phyloP scores from a whole-genome alignment of 2,329 filamentous ascomycete species.

The Phyllosticta ampelicida region DNA sequence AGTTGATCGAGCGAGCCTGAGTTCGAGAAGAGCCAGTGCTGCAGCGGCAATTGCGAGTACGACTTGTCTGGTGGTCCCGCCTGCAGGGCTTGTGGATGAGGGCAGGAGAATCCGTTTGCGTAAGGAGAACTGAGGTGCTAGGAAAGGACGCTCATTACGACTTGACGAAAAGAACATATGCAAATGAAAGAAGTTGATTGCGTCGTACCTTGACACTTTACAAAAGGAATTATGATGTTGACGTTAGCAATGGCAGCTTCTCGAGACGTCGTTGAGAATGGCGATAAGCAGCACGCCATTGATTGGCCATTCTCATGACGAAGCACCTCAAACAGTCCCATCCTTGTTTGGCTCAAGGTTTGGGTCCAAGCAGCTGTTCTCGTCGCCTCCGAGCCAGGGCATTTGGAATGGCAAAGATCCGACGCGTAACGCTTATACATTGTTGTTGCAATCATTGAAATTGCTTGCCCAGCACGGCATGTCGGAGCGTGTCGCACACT shows the following conservation, averaged over 20 bases:
- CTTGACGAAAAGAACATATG: not conserved
- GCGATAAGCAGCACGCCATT: not conserved
- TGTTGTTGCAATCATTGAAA: not conserved
- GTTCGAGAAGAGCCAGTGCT: not conserved
- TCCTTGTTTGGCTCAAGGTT: not conserved
- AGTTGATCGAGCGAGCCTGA: too few species aligned
- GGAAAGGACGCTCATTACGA: not conserved
- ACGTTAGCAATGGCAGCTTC: not conserved
- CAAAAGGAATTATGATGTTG: too few species aligned
- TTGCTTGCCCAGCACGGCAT: not conserved
- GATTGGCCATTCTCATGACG: not conserved
- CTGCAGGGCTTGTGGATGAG: not conserved
- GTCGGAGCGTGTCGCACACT: not conserved
- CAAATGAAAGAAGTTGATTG: not conserved
- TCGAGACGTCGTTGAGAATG: not conserved
- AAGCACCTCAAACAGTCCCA: not conserved
- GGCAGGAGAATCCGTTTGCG: too few species aligned
- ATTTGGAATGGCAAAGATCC: not conserved
- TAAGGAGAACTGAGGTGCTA: not conserved
- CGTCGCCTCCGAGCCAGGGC: not conserved
- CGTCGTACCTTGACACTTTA: too few species aligned
- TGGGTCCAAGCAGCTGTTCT: not conserved
- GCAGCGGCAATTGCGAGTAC: conserved; percentile 2
- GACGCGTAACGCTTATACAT: not conserved
- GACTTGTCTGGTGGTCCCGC: not conserved